Base-by-base conservation (phyloP, 805 yeast genomes). In the Nakazawaea ambrosiae region DNA sequence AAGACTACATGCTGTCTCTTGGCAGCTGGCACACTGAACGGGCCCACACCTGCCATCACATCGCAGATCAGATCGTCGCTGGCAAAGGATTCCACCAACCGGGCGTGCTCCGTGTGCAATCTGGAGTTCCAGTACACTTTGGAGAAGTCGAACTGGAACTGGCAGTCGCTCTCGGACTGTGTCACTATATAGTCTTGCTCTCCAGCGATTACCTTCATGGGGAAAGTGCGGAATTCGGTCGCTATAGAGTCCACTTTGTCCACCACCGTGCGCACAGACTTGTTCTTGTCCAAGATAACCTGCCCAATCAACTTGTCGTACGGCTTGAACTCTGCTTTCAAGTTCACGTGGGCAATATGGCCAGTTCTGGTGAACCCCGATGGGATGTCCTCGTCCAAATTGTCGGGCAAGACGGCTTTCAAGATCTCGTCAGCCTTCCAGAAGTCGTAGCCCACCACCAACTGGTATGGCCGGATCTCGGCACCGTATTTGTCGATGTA, bases 31-130 rank as follows among this genome's bases (percentile, higher is more conserved):
- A 92, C 76, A 2, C 95, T 90, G 64, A 94, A 92, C 4, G 99
- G 99, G 0, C 99, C 99, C 2, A 92, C 97, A 33, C 99, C 99
- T 1, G 96, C 97, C 76, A 94, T 85, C 0, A 88, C 97, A 63
- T 92, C 99, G 50, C 87, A 86, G 0, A 94, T 83, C 5, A 87
- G 83, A 42, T 81, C 82, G 8, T 82, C 81, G 4, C 73, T 66
- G 49, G 84, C 81, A 41, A 65, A 66, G 27, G 60, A 53, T 1
- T 61, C 54, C 3, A 92, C 81, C 30, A 92, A 61, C 42, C 97
- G 66, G 33, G 78, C 90, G 57, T 92, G 99, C 51, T 92, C 99
- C 1, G 96, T 85, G 47, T 88, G 90, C 35, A 92, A 66, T 48
- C 98, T 73, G 12, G 97, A 86, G 56, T 92, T 92, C 99, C 99